phyloP scores from a whole-genome alignment of 1,284 basidiomycete species.

The Entoloma clypeatum region DNA sequence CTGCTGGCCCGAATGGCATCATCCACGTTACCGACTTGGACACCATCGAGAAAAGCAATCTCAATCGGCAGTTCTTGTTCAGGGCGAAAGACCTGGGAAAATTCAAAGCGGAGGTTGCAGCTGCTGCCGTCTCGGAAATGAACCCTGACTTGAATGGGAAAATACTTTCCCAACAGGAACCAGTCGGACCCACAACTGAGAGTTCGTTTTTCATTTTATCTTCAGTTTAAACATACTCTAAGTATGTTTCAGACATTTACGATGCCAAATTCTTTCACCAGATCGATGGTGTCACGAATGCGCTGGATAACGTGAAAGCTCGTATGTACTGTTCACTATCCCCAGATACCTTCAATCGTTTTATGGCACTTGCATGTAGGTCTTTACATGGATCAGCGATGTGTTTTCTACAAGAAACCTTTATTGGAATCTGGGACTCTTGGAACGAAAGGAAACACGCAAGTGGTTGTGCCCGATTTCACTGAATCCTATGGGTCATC shows the following conservation, averaged over 20 bases:
- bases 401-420: conserved; percentile 96
- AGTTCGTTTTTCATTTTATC: conserved; percentile 41
- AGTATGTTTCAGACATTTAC: conserved; percentile 68
- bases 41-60: conserved; percentile 98
- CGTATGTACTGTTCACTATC: conserved; percentile 49
- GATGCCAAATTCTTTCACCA: conserved; percentile 85
- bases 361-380: conserved; percentile 41
- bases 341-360: neutral
- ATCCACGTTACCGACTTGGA: conserved; percentile 98
- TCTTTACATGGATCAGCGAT: conserved; percentile 98
- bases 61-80: conserved; percentile 99
- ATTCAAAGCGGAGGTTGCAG: conserved; percentile 97
- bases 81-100: conserved; percentile 94
- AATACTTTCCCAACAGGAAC: conserved; percentile 88
- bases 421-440: conserved; percentile 97
- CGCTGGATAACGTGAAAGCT: conserved; percentile 96
- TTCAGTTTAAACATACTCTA: conserved; percentile 10
- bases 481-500: conserved; percentile 99
- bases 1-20: conserved; percentile 72
- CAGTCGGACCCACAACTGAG: conserved; percentile 92
- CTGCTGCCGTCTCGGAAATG: conserved; percentile 92
- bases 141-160: conserved; percentile 91
- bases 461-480: conserved; percentile 92
- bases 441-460: conserved; percentile 98
- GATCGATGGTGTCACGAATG: conserved; percentile 98